These are phyloP conservation scores for Anthracocystis panici-leucophaei DNA, from an alignment of 1,284 basidiomycete species.

Conservation along the genomic window DNA sequence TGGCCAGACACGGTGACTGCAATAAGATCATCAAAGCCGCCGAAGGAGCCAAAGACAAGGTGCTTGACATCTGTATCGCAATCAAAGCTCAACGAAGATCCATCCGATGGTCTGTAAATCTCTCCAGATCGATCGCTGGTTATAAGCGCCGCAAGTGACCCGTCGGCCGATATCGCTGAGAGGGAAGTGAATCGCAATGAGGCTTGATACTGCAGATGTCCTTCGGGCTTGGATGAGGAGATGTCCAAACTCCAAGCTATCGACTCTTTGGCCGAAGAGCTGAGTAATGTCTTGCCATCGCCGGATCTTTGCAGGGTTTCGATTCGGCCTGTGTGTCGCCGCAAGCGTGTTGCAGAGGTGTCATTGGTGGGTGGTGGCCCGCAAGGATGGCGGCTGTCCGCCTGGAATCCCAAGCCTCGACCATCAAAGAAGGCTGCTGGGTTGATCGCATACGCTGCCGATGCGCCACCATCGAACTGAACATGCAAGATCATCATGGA, in stretches of 20 bases:
- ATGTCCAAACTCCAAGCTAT: conserved; percentile 24
- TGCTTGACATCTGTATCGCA: conserved; percentile 11
- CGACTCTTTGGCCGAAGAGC: conserved; percentile 30
- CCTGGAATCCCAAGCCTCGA: conserved; percentile 39
- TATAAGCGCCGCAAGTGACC: conserved; percentile 10
- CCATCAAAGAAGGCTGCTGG: conserved; percentile 58
- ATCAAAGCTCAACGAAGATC: conserved; percentile 6
- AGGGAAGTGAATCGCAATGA: not conserved
- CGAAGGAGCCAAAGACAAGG: conserved; percentile 7
- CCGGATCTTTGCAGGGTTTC: conserved; percentile 18
- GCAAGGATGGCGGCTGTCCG: conserved; percentile 31
- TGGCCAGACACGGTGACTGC: conserved; percentile 10
- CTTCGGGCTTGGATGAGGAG: not conserved
- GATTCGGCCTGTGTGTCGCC: conserved; percentile 27
- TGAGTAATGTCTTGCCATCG: conserved; percentile 26
- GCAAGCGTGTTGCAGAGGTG: not conserved
- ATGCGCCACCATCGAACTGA: conserved; percentile 15
- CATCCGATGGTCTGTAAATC: conserved; percentile 11
- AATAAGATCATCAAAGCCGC: conserved; percentile 8
- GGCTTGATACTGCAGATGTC: conserved; percentile 14
- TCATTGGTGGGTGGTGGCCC: conserved; percentile 12
- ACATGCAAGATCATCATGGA: conserved; percentile 33
- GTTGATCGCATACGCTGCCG: conserved; percentile 34
- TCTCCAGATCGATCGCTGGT: conserved; percentile 7
- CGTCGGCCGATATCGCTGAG: conserved; percentile 14